Evolutionary conservation across 495 filamentous ascomycete genomes (phyloP).

Genomic region (Tuber borchii): DNA sequence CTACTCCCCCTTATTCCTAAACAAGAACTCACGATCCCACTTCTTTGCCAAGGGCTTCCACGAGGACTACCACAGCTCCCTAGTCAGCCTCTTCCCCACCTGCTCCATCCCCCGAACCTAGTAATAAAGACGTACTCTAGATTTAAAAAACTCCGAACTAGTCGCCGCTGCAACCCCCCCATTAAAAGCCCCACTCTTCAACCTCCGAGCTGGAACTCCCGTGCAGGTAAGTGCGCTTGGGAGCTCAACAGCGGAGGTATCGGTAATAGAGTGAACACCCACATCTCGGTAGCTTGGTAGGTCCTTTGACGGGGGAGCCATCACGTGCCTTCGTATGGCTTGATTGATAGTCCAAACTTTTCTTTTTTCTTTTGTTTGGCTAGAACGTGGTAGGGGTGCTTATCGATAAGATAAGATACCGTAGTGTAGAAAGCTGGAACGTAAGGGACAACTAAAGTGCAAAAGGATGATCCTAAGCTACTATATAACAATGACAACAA

Average conservation of each 20-base stretch:
- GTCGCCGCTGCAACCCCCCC: conserved; percentile 70
- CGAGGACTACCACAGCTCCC: conserved; percentile 38
- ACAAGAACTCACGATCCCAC: conserved; percentile 63
- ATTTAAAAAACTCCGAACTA: conserved; percentile 80
- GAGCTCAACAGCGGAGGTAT: conserved; percentile 38
- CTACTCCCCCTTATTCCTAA: background rate
- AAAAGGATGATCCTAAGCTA: background rate
- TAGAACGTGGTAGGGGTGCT: background rate
- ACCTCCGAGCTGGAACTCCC: conserved; percentile 61
- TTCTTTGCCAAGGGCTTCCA: conserved; percentile 73
- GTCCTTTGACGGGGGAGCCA: conserved; percentile 24
- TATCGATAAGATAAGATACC: background rate
- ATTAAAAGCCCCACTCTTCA: conserved; percentile 59
- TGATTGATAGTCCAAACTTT: background rate
- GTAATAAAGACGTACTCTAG: conserved; percentile 44
- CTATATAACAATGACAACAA: background rate
- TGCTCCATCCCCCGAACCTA: background rate
- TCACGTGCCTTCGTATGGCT: conserved; percentile 1
- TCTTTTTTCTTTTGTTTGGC: background rate
- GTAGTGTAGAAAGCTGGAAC: background rate
- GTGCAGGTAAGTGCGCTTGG: conserved; percentile 64
- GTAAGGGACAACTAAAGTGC: background rate
- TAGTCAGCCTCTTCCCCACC: conserved; percentile 11
- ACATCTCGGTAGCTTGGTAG: conserved; percentile 16
- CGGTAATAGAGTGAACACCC: conserved; percentile 28